Evolutionary conservation across 129 eudicot species (phyloP).

Genomic region (Pulicaria dysenterica): DNA sequence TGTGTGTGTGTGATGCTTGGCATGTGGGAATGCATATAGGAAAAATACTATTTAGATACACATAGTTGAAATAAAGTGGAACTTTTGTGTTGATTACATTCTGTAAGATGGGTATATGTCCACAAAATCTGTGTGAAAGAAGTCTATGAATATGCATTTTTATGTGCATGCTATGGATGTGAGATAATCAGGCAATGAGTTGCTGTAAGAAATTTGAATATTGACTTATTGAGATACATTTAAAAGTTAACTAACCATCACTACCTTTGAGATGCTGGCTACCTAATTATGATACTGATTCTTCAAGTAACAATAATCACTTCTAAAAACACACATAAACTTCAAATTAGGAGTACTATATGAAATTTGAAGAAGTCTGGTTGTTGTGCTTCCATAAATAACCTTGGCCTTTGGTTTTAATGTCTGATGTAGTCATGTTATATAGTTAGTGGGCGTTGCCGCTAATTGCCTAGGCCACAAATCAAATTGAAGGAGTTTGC

Average conservation of each 20-base stretch:
- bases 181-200: not conserved
- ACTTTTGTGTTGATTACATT: not conserved
- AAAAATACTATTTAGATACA: not conserved
- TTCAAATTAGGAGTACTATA: not conserved
- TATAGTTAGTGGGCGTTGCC: too few relatives aligned
- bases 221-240: not conserved
- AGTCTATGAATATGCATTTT: constrained; percentile 1
- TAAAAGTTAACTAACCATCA: constrained; percentile 3
- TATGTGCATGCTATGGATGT: not conserved
- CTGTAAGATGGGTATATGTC: not conserved
- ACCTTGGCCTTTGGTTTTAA: not conserved
- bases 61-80: not conserved
- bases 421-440: not conserved
- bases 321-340: not conserved
- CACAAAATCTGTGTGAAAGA: not conserved
- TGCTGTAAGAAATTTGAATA: not conserved
- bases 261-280: not conserved
- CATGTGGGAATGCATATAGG: not conserved
- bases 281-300: too few relatives aligned
- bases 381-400: not conserved
- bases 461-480: not conserved
- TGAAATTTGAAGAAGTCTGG: not conserved
- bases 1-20: not conserved
- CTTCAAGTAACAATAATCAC: not conserved
- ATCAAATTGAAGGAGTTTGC: not conserved